Evolutionary conservation across 768 basidiomycete genomes (phyloP).

Genomic region (Lanmaoa rubissima): DNA sequence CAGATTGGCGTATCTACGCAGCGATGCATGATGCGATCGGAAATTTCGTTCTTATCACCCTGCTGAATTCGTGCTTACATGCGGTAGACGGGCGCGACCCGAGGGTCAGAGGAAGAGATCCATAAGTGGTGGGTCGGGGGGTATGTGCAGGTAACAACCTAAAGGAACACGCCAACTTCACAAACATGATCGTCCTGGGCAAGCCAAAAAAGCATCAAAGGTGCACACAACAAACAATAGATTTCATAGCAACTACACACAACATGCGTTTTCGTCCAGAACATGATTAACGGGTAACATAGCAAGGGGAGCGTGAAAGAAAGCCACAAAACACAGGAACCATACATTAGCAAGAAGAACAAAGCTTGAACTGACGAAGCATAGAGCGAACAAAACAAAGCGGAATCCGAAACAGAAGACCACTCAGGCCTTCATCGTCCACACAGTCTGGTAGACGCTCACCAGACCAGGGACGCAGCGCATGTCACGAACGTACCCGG

Average conservation of each 20-base stretch:
- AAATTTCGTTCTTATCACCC: not conserved
- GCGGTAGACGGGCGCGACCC: not conserved
- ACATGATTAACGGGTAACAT: not conserved
- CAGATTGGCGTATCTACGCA: not conserved
- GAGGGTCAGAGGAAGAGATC: not conserved
- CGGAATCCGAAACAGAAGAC: not conserved
- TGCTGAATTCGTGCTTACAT: not conserved
- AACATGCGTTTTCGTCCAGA: not conserved
- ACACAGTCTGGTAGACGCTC: slow-evolving; percentile 47
- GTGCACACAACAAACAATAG: not conserved
- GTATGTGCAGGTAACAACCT: not conserved
- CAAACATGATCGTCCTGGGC: not conserved
- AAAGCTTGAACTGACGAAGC: not conserved
- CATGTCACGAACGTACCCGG: slow-evolving; percentile 47
- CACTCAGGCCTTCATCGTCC: slow-evolving; percentile 36
- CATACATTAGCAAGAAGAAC: not conserved
- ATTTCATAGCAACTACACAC: not conserved
- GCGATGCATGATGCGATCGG: not conserved
- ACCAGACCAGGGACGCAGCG: slow-evolving; percentile 46
- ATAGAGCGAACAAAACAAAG: not conserved
- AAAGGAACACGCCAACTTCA: not conserved
- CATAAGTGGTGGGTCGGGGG: not conserved
- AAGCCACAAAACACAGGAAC: not conserved
- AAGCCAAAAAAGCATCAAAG: not conserved
- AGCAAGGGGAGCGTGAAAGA: not conserved